These are phyloP conservation scores for Fraxinus xanthoxyloides DNA, from an alignment of 305 asterid genomes.

Conservation along the genomic window DNA sequence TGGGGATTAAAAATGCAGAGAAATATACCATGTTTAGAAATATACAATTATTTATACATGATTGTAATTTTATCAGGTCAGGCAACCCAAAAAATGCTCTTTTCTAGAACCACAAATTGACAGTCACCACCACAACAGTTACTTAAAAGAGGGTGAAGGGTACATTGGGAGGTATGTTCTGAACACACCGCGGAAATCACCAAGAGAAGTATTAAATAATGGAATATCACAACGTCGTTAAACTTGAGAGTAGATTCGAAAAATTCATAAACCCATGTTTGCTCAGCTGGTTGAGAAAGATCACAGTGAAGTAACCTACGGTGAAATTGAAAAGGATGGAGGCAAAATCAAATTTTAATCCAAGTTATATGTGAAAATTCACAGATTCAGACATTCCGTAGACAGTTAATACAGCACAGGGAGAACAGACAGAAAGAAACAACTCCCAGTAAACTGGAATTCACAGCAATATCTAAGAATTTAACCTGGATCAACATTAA, in stretches of 20 bases:
- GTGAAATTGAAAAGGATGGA: neutral
- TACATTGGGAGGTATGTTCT: neutral
- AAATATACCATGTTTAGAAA: neutral
- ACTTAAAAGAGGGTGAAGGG: neutral
- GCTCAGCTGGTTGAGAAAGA: neutral
- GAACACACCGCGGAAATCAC: neutral
- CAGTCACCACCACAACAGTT: neutral
- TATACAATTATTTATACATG: too few relatives aligned
- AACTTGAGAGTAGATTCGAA: neutral
- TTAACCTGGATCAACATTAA: conserved; percentile 81
- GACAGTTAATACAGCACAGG: neutral
- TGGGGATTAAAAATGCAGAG: neutral
- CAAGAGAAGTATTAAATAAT: neutral
- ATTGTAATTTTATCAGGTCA: neutral
- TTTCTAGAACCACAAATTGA: neutral
- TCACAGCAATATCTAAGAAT: neutral
- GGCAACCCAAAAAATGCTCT: conserved; percentile 41
- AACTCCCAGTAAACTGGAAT: neutral
- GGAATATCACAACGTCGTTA: neutral
- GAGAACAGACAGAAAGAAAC: neutral
- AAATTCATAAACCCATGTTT: neutral
- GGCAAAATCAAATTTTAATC: neutral
- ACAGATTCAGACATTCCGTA: neutral
- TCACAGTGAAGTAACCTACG: neutral
- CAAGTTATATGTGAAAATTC: neutral